Percentiles rank a stretch among this genome's conserved stretches.
Conservation (phyloP, 2,329 filamentous ascomycete species). For the Akanthomyces uredinophilus region DNA sequence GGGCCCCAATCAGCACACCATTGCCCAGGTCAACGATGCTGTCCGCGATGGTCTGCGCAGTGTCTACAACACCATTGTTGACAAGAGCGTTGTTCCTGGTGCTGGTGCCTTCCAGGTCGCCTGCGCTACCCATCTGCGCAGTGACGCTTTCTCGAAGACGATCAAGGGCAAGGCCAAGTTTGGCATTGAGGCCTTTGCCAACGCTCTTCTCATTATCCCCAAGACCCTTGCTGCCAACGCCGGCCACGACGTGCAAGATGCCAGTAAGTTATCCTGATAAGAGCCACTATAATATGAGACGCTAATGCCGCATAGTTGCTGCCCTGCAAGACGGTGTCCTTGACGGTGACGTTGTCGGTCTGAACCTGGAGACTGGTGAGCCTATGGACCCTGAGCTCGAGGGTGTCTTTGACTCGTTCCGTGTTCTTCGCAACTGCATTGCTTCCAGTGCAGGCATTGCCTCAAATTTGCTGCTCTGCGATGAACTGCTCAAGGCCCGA, state of each 20-base stretch:
- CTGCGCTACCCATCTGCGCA: slow-evolving; percentile 79
- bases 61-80: slow-evolving; percentile 99
- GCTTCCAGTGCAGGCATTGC: slow-evolving; percentile 93
- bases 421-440: slow-evolving; percentile 87
- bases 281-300: neutral
- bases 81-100: slow-evolving; percentile 89
- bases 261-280: slow-evolving; percentile 54
- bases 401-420: slow-evolving; percentile 94
- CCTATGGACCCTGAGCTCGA: slow-evolving; percentile 92
- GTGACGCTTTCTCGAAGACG: slow-evolving; percentile 78
- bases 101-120: slow-evolving; percentile 95
- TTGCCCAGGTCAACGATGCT: slow-evolving; percentile 92
- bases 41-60: slow-evolving; percentile 91
- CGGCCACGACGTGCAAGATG: slow-evolving; percentile 94
- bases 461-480: slow-evolving; percentile 88
- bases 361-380: slow-evolving; percentile 81
- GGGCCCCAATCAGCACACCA: slow-evolving; percentile 94
- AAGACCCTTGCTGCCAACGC: slow-evolving; percentile 96
- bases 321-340: slow-evolving; percentile 77
- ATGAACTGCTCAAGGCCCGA: slow-evolving; percentile 94
- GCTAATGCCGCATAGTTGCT: slow-evolving; percentile 55
- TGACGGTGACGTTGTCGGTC: slow-evolving; percentile 79
- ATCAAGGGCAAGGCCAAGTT: slow-evolving; percentile 98
- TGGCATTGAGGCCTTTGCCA: slow-evolving; percentile 90
- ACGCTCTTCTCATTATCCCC: slow-evolving; percentile 90